Evolutionary conservation across 208 protist species (phyloP).

Genomic region (Wallacemonas sp.): DNA sequence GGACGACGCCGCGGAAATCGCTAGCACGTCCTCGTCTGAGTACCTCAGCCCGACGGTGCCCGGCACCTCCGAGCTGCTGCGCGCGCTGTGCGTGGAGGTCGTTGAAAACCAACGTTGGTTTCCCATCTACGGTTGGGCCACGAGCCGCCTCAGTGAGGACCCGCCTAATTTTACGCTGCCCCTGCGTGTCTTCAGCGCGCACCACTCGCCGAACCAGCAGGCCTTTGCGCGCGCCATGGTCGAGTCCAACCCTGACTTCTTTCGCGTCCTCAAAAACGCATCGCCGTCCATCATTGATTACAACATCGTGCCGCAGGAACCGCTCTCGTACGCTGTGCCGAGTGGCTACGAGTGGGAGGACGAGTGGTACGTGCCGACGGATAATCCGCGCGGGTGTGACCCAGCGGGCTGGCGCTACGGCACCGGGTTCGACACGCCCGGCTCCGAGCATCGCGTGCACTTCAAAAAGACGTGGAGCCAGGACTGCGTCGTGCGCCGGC

Average conservation of each 20-base stretch:
- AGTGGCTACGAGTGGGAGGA: conserved; percentile 47
- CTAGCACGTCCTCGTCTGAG: conserved; percentile 51
- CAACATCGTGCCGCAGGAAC: conserved; percentile 15
- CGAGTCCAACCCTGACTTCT: conserved; percentile 4
- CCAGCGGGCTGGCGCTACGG: conserved; percentile 56
- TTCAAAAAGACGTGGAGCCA: conserved; percentile 55
- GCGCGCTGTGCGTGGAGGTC: conserved; percentile 42
- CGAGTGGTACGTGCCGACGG: conserved; percentile 44
- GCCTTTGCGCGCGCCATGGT: conserved; percentile 7
- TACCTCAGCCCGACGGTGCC: conserved; percentile 22
- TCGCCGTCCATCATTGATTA: neutral
- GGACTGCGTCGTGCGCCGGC: conserved; percentile 44
- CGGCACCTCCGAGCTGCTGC: conserved; percentile 24
- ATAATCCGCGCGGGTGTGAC: conserved; percentile 46
- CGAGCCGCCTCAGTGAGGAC: conserved; percentile 45
- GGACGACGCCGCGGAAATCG: conserved; percentile 11
- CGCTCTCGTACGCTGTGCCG: conserved; percentile 32
- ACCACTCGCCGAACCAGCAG: conserved; percentile 6
- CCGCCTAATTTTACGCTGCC: conserved; percentile 45
- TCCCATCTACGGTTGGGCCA: conserved; percentile 59
- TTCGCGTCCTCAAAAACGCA: neutral
- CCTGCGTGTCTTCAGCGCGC: conserved; percentile 9
- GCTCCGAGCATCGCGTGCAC: conserved; percentile 12
- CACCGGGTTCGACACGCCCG: conserved; percentile 22
- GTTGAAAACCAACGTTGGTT: conserved; percentile 73